Percentiles rank a stretch among this genome's conserved stretches.
phyloP scores from a whole-genome alignment of 305 asterid genomes.

The Solanum aculeatissimum region DNA sequence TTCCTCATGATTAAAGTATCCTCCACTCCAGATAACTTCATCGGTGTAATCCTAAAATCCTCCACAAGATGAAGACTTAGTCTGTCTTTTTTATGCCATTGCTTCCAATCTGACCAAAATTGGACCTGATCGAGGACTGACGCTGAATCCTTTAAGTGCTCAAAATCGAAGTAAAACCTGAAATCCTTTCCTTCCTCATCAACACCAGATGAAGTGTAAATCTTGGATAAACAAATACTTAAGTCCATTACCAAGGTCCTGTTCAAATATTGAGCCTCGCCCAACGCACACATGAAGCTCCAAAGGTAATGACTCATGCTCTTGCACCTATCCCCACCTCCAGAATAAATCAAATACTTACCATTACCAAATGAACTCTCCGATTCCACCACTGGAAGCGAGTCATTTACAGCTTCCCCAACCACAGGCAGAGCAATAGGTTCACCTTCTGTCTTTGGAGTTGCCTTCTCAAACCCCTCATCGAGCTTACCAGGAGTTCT shows the following conservation, averaged over 20 bases:
- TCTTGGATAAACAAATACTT: slow-evolving; percentile 55
- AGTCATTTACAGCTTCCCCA: slow-evolving; percentile 53
- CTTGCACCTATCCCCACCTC: slow-evolving; percentile 88
- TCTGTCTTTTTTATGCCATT: slow-evolving; percentile 39
- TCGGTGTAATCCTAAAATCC: slow-evolving; percentile 48
- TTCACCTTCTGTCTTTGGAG: slow-evolving; percentile 15
- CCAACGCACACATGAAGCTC: slow-evolving; percentile 79
- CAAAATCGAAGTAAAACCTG: slow-evolving; percentile 75
- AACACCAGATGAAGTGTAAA: slow-evolving; percentile 48
- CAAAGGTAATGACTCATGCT: slow-evolving; percentile 68
- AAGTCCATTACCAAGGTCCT: slow-evolving; percentile 75
- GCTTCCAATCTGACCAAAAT: slow-evolving; percentile 69
- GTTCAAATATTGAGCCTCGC: slow-evolving; percentile 82
- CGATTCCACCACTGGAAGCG: slow-evolving; percentile 38
- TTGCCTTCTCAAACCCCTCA: slow-evolving; percentile 33
- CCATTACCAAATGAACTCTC: slow-evolving; percentile 45
- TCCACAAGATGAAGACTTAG: slow-evolving; percentile 68
- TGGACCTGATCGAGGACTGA: slow-evolving; percentile 50
- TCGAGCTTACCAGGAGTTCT: slow-evolving; percentile 26
- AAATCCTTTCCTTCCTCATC: slow-evolving; percentile 87
- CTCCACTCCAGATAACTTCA: slow-evolving; percentile 42
- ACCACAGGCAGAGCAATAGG: slow-evolving; percentile 32
- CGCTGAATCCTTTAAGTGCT: slow-evolving; percentile 64
- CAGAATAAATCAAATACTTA: slow-evolving; percentile 59
- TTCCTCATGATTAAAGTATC: slow-evolving; percentile 67